phyloP scores from a whole-genome alignment of 345 rosid species.

The Limnanthes douglasii region DNA sequence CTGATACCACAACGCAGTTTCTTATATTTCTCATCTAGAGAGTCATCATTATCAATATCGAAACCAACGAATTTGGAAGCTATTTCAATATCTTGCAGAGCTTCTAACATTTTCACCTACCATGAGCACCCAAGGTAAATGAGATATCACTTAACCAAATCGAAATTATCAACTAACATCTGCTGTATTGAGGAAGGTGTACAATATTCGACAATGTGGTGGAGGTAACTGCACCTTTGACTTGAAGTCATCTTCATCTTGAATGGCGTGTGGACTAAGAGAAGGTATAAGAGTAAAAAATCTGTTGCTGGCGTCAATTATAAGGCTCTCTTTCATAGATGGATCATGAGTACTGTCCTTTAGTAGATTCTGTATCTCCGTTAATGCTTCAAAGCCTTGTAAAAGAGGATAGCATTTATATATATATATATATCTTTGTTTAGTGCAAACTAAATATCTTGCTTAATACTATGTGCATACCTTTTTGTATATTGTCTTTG shows the following conservation, averaged over 20 bases:
- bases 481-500: slow-evolving; percentile 74
- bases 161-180: no score
- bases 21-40: slow-evolving; percentile 72
- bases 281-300: slow-evolving; percentile 94
- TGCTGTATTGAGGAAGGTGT: no score
- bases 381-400: slow-evolving; percentile 88
- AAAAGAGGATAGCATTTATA: slow-evolving; percentile 6
- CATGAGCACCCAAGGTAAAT: no score
- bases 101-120: slow-evolving; percentile 97
- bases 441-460: no score
- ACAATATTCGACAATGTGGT: no score
- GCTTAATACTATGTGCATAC: no score
- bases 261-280: slow-evolving; percentile 73
- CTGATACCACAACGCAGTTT: slow-evolving; percentile 51
- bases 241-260: slow-evolving; percentile 78
- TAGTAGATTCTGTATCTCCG: slow-evolving; percentile 77
- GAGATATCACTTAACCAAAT: neutral
- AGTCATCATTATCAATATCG: slow-evolving; percentile 59
- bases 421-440: no score
- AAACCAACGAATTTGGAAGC: slow-evolving; percentile 97
- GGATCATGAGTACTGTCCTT: slow-evolving; percentile 21
- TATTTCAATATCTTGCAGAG: slow-evolving; percentile 89
- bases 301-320: slow-evolving; percentile 86
- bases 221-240: slow-evolving; percentile 49
- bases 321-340: slow-evolving; percentile 56